A percentile compares a stretch with the other conserved stretches of the same genome.
These are phyloP conservation scores for Dioszegia aurantiaca DNA, from an alignment of 768 basidiomycete species.

Conservation along the genomic window DNA sequence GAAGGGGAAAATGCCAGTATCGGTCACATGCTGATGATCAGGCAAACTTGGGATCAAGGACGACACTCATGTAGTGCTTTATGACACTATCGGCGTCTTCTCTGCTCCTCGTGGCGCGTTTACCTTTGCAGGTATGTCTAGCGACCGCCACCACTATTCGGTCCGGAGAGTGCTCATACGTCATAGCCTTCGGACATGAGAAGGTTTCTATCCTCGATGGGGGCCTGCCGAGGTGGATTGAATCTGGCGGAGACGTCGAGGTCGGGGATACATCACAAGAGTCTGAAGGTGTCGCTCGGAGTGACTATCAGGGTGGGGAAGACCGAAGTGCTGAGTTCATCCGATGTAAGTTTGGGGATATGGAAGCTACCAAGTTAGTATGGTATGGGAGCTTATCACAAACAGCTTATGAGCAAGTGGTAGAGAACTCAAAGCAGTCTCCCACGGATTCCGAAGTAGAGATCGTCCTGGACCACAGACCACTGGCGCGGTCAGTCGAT, in stretches of 20 bases:
- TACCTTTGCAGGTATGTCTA: conserved; percentile 67
- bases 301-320: conserved; percentile 18
- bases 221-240: conserved; percentile 80
- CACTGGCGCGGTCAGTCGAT: conserved; percentile 66
- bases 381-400: background rate
- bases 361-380: background rate
- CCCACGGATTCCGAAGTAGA: conserved; percentile 56
- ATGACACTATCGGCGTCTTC: conserved; percentile 87
- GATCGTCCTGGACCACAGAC: conserved; percentile 82
- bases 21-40: conserved; percentile 40
- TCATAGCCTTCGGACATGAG: conserved; percentile 71
- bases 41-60: conserved; percentile 71
- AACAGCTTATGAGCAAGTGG: conserved; percentile 76
- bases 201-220: conserved; percentile 86
- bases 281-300: conserved; percentile 17
- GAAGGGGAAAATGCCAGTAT: too few species aligned
- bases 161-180: background rate
- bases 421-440: conserved; percentile 63
- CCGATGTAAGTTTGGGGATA: conserved; percentile 26
- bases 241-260: conserved; percentile 57
- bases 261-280: conserved; percentile 25
- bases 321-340: conserved; percentile 23
- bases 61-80: conserved; percentile 78
- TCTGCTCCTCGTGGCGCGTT: conserved; percentile 87
- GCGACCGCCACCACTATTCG: background rate